A percentile compares a stretch with the other conserved stretches of the same genome.
Evolutionary conservation across 2,329 filamentous ascomycete species (phyloP).

Genomic region (Colletotrichum magnum): DNA sequence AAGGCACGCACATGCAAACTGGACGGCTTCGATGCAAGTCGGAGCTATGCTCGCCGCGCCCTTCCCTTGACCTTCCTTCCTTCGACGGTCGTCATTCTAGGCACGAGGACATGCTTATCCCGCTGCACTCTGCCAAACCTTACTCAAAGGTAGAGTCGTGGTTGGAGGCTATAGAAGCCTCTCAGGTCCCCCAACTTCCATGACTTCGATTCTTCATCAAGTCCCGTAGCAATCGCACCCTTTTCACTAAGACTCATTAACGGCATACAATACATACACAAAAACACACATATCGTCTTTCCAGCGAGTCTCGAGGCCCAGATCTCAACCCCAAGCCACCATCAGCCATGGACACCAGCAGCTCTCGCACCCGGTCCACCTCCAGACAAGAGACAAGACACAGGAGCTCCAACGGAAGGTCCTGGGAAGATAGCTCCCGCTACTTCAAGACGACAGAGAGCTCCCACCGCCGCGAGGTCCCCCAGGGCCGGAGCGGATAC

Average conservation of each 20-base stretch:
- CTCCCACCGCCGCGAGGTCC: constrained; percentile 9
- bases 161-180: not conserved
- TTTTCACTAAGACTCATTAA: too few relatives aligned
- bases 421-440: constrained; percentile 1
- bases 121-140: constrained; percentile 6
- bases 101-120: not conserved
- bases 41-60: constrained; percentile 4
- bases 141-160: constrained; percentile 6
- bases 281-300: too few relatives aligned
- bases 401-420: not conserved
- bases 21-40: constrained; percentile 7
- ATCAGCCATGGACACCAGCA: not conserved
- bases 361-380: not conserved
- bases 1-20: constrained; percentile 25
- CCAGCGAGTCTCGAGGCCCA: too few relatives aligned
- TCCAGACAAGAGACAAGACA: not conserved
- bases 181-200: not conserved
- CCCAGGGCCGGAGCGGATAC: constrained; percentile 32
- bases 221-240: too few relatives aligned
- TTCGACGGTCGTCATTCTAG: constrained; percentile 5
- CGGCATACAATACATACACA: too few relatives aligned
- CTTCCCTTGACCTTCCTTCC: constrained; percentile 5
- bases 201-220: not conserved
- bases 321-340: too few relatives aligned
- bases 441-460: constrained; percentile 6